Conservation (phyloP, 805 yeast species). For the Candida ponderosae region DNA sequence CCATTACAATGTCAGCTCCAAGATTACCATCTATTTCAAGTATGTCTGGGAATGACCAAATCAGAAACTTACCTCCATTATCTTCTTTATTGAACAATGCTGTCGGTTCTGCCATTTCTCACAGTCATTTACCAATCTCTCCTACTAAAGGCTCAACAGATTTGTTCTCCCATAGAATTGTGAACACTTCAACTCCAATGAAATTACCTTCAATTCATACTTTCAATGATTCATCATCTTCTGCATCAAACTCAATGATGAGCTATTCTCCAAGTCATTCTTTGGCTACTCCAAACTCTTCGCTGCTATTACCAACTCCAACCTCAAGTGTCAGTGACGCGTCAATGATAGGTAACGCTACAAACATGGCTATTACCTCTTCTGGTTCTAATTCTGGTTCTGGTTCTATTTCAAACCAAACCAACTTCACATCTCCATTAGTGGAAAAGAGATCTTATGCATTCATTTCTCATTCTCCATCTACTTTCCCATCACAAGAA, state of each 20-base stretch:
- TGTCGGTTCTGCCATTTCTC: slow-evolving; percentile 1
- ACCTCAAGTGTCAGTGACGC: too few species aligned
- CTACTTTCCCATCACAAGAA: slow-evolving; percentile 76
- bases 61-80: slow-evolving; percentile 11
- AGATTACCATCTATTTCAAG: slow-evolving; percentile 8
- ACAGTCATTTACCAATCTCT: slow-evolving; percentile 7
- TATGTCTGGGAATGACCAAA: neutral
- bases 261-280: slow-evolving; percentile 6
- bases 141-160: slow-evolving; percentile 8
- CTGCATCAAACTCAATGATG: neutral
- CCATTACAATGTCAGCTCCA: slow-evolving; percentile 4
- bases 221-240: slow-evolving; percentile 4
- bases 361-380: neutral
- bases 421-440: slow-evolving; percentile 12
- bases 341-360: too few species aligned
- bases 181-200: slow-evolving; percentile 13
- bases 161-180: neutral
- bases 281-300: slow-evolving; percentile 1
- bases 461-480: slow-evolving; percentile 88
- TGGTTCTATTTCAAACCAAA: slow-evolving; percentile 6
- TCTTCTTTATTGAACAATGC: slow-evolving; percentile 7
- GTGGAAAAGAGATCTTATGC: slow-evolving; percentile 49
- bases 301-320: neutral
- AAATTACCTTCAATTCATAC: slow-evolving; percentile 21
- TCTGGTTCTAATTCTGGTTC: neutral